Base-by-base conservation (phyloP, 768 basidiomycete species). In the Steccherinum ochraceum region DNA sequence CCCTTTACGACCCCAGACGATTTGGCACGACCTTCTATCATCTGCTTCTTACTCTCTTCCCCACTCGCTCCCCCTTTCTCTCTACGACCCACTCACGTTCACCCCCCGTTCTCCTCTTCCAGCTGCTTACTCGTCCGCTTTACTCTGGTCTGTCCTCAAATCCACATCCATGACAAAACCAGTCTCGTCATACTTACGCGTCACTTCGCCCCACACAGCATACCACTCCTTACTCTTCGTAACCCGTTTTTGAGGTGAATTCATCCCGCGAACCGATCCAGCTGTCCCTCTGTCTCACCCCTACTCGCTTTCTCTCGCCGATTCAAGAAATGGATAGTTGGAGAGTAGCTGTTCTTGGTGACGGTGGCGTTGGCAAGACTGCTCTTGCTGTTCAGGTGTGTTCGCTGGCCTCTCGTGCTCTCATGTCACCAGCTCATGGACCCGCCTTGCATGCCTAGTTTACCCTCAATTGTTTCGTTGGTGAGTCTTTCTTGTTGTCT, bases 331-430 rank as follows among this genome's bases (percentile, higher is more conserved):
- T 93, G 90, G 90, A 93, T 75, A 86, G 84, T 68, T 93, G 90
- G 90, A 86, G 92, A 76, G 87, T 96, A 60, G 92, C 93, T 55
- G 91, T 96, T 58, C 80, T 96, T 52, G 93, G 93, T 57, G 93
- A 97, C 72, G 93, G 93, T 71, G 93, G 93, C 72, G 93, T 97
- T 45, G 93, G 93, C 52, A 97, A 97, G 77, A 96, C 93, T 52
- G 93, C 93, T 35, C 70, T 97, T 62, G 93, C 93, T 57, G 93
- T 96, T 43, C 93, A 96, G 78, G 93, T 90, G 60, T 53, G 86
- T 72, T n/a, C 46, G 23, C 30, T 50, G 49, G 40, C n/a, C n/a
- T 16, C 30, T 48, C 11, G 12, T 45, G 24, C 50, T 23, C 19
- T n/a, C 40, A 45, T 35, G 27, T 48, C 40, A 20, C 21, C 35